Evolutionary conservation across 176 grass and related monocot genomes (phyloP), one percentile per base, ranked within the genome.

Genomic region (Avena sativa): DNA sequence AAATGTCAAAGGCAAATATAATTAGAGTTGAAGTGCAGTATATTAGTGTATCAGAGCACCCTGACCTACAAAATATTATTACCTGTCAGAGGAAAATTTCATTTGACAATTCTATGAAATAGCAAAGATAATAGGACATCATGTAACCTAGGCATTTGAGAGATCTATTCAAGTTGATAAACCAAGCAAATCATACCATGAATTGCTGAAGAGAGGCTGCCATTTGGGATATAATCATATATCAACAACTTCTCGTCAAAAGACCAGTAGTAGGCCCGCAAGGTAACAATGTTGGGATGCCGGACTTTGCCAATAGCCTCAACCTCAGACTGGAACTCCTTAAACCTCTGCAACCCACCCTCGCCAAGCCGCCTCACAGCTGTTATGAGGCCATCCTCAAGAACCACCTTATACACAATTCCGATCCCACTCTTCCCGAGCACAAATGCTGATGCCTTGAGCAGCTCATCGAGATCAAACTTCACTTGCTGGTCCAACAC

Each of bases 211-310:
- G 94, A 88, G 47, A 99, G 92, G 78, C 73, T 94, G 10, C 92
- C 94, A 87, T 94, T 96, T n/a, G 97, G 80, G 80, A 98, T 98
- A 76, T 91, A 98, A 86, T 98, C 92, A 81, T 98, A 98, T 51
- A 99, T 89, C 48, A 99, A 85, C 65, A 99, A 86, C 83, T 99
- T 99, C 90, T 99, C 97, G 61, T 99, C 94, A 19, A 87, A 88
- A 68, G 97, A 99, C 97, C 97, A 99, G 73, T 96, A 99, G 84
- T 99, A 99, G 46, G 97, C 97, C 85, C 94, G 93, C 64, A 99
- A 83, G 60, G 92, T 77, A 74, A 96, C 90, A 78, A 99, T 90
- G 71, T 96, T 96, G n/a, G 97, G 85, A 91, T 99, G 97, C 28
- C 80, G 87, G 44, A 99, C 97, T 83, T 94, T 99, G 43, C 92